Evolutionary conservation across 345 rosid genomes (phyloP), one percentile per base, ranked within the genome.

Genomic region (Stellera chamaejasme): DNA sequence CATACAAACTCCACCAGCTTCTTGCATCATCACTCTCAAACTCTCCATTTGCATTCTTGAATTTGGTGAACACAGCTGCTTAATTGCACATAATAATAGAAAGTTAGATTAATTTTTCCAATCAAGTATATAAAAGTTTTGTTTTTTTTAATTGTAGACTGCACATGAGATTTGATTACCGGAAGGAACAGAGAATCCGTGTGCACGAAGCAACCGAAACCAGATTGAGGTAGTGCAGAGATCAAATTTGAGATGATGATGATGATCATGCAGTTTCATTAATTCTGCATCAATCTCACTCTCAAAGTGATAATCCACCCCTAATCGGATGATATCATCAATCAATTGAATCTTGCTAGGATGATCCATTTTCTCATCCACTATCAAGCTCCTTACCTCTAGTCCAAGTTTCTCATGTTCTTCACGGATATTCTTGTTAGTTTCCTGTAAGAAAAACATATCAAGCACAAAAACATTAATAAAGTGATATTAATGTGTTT

Each of bases 41-140:
- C 11, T 25, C 43, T 15, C 72, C 77, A 27, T 53, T 11, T 0
- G 27, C 12, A 14, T 66, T 63, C 62, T 53, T 69, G 65, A 69
- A 76, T 16, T 66, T 72, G 14, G 64, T 55, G 56, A 76, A 76
- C 10, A 53, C 50, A 16, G 69, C 75, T 76, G 65, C 27, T 23
- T 15, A 23, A 27, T 32, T 32, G 39, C 9, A 32, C 9, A 19
- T 19, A 19, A 19, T 19, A 19, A 19, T 19, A 32, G 9, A 4
- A 32, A 19, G 23, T 19, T 19, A 19, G 23, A 19, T 19, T 19
- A 32, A 32, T 32, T 32, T 32, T 5, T 8, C 9, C 3, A 32
- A 32, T 0, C 23, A 19, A 19, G 23, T 19, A 19, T 19, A 1
- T 19, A 19, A 19, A 19, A 19, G 23, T 19, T 19, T 19, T 19